A percentile compares a stretch with the other conserved stretches of the same genome.
These are phyloP conservation scores for Phascolomyces articulosus DNA, from an alignment of 371 early-diverging fungal genomes.

Conservation along the genomic window DNA sequence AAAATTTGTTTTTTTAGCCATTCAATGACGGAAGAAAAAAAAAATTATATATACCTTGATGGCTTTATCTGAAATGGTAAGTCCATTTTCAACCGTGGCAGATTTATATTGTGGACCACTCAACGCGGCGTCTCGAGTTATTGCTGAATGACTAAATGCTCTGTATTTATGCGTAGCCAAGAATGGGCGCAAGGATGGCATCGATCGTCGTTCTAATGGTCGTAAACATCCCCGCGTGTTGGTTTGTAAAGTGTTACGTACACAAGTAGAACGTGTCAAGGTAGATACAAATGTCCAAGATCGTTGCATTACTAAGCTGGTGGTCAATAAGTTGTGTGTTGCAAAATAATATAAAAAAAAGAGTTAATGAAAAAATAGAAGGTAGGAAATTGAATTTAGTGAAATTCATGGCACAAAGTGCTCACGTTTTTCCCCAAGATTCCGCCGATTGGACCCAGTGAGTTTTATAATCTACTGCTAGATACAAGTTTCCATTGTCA, in stretches of 20 bases:
- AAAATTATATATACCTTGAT: slow-evolving; percentile 43
- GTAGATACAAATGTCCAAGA: neutral
- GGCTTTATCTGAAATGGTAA: slow-evolving; percentile 44
- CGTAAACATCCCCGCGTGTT: neutral
- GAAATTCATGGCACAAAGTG: too few species aligned
- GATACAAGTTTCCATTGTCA: too few species aligned
- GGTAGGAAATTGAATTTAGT: neutral
- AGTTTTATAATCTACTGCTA: too few species aligned
- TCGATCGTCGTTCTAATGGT: neutral
- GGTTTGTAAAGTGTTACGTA: neutral
- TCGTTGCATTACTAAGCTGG: slow-evolving; percentile 3
- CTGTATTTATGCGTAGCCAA: neutral
- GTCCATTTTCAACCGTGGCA: slow-evolving; percentile 34
- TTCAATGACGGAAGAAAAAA: too few species aligned
- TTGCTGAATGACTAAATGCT: slow-evolving; percentile 1
- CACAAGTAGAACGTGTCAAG: neutral
- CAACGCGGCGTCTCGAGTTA: neutral
- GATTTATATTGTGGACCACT: slow-evolving; percentile 13
- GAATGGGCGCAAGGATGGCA: neutral
- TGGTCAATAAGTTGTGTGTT: neutral
- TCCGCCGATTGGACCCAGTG: too few species aligned
- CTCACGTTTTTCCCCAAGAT: too few species aligned
- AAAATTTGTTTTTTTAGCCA: too few species aligned
- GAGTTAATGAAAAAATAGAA: neutral
- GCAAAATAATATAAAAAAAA: neutral